Conservation (phyloP, 2,329 filamentous ascomycete species). For the Scedosporium boydii region DNA sequence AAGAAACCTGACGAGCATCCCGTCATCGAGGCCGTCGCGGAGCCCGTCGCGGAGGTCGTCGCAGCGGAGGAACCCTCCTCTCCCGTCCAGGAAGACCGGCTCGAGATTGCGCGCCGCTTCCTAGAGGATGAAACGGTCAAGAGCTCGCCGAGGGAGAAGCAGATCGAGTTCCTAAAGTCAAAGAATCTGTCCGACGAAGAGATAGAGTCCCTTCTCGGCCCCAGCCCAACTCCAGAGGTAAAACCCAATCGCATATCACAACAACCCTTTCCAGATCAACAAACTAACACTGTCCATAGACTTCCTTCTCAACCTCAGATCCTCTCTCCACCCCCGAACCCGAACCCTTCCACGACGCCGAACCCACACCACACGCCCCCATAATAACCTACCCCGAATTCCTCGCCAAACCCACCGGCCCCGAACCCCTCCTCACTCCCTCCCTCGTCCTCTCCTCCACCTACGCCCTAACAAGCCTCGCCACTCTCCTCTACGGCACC, state of each 20-base stretch:
- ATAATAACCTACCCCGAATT: slow-evolving; percentile 66
- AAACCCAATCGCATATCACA: not conserved
- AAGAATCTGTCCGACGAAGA: slow-evolving; percentile 64
- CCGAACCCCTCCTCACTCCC: slow-evolving; percentile 54
- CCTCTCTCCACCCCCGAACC: not conserved
- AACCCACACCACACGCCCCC: slow-evolving; percentile 35
- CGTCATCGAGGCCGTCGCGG: not conserved
- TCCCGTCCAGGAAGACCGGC: slow-evolving; percentile 16
- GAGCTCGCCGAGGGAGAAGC: slow-evolving; percentile 59
- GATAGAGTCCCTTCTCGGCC: slow-evolving; percentile 55
- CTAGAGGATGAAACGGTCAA: slow-evolving; percentile 65
- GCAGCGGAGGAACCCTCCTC: slow-evolving; percentile 7
- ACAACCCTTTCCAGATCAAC: not conserved
- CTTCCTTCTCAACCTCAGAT: not conserved
- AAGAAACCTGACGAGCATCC: not conserved
- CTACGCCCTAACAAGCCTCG: slow-evolving; percentile 46
- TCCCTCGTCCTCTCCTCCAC: slow-evolving; percentile 48
- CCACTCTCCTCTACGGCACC: slow-evolving; percentile 59
- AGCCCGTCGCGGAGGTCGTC: not conserved
- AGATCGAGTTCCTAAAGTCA: slow-evolving; percentile 63
- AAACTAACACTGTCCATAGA: slow-evolving; percentile 7
- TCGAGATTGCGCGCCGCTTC: slow-evolving; percentile 64
- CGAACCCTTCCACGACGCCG: not conserved
- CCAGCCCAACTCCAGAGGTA: slow-evolving; percentile 9
- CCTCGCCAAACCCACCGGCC: slow-evolving; percentile 44